A percentile compares a stretch with the other conserved stretches of the same genome.
These are phyloP conservation scores for Halophytophthora polymorphica DNA, from an alignment of 352 stramenopile genomes.

Conservation along the genomic window DNA sequence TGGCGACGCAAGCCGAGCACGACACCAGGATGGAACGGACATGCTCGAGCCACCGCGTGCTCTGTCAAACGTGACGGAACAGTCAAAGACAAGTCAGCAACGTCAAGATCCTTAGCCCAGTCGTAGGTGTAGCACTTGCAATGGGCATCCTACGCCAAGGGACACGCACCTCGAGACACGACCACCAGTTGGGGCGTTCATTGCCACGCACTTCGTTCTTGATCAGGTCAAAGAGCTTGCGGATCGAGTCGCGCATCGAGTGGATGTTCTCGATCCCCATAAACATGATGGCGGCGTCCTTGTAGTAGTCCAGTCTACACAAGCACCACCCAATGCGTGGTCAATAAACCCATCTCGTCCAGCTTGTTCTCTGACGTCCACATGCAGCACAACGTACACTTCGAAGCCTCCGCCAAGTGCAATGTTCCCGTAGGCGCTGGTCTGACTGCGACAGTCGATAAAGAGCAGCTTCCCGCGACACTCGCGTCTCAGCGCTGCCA, in stretches of 20 bases:
- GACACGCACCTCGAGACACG: constrained; percentile 59
- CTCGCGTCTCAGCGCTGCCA: constrained; percentile 54
- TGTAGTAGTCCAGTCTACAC: constrained; percentile 72
- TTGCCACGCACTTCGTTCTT: constrained; percentile 82
- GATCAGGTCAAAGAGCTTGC: constrained; percentile 79
- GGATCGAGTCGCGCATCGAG: constrained; percentile 85
- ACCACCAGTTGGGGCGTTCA: constrained; percentile 78
- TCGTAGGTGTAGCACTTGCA: not conserved
- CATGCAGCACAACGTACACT: constrained; percentile 45
- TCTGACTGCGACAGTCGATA: constrained; percentile 83
- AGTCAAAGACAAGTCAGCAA: constrained; percentile 2
- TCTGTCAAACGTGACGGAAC: constrained; percentile 17
- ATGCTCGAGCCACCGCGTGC: constrained; percentile 80
- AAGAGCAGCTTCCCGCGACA: constrained; percentile 65
- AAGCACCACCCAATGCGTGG: constrained; percentile 20
- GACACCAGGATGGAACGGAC: constrained; percentile 79
- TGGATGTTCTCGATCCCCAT: constrained; percentile 94
- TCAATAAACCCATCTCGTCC: constrained; percentile 3
- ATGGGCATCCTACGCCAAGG: not conserved
- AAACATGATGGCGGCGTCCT: constrained; percentile 71
- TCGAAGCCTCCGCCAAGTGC: constrained; percentile 80
- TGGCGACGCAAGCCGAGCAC: constrained; percentile 91
- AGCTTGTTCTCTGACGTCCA: too few species aligned
- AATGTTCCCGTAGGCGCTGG: constrained; percentile 82
- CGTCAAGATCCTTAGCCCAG: not conserved